phyloP scores from a whole-genome alignment of 495 filamentous ascomycete genomes.

The Penicillium psychrofluorescens region DNA sequence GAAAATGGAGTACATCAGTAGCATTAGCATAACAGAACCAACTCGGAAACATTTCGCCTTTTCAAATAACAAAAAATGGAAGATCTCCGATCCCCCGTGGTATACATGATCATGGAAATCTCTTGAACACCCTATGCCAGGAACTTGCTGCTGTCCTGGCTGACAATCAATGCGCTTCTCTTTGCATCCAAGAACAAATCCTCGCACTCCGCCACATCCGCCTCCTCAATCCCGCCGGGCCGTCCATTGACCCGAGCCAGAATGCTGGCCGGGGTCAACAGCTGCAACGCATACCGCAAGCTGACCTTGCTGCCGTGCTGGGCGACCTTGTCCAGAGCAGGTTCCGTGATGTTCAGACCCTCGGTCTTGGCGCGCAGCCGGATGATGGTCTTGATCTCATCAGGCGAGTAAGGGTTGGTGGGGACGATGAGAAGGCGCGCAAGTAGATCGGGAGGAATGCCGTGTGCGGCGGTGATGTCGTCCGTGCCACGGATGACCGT shows the following conservation, averaged over 20 bases:
- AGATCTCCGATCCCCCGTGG: slow-evolving; percentile 15
- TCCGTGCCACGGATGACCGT: slow-evolving; percentile 81
- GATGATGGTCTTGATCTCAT: slow-evolving; percentile 87
- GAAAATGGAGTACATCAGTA: slow-evolving; percentile 8
- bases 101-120: slow-evolving; percentile 20
- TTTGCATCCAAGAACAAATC: slow-evolving; percentile 86
- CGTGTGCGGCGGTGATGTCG: slow-evolving; percentile 79
- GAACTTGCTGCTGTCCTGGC: slow-evolving; percentile 56
- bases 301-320: slow-evolving; percentile 81
- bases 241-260: slow-evolving; percentile 64
- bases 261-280: slow-evolving; percentile 80
- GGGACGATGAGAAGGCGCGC: slow-evolving; percentile 92
- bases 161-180: slow-evolving; percentile 68
- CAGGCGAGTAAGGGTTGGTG: slow-evolving; percentile 72
- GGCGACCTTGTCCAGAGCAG: slow-evolving; percentile 76
- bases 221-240: slow-evolving; percentile 62
- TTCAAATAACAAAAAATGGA: slow-evolving; percentile 16
- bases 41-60: slow-evolving; percentile 21
- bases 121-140: slow-evolving; percentile 34
- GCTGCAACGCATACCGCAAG: slow-evolving; percentile 84
- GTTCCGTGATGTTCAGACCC: slow-evolving; percentile 68
- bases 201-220: slow-evolving; percentile 82
- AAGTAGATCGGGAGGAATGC: slow-evolving; percentile 86
- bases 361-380: slow-evolving; percentile 75
- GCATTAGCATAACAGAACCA: slow-evolving; percentile 21